Percentiles rank a stretch among this genome's conserved stretches.
These are phyloP conservation scores for Tolypocladium tropicale DNA, from an alignment of 2,329 filamentous ascomycete species.

Conservation along the genomic window DNA sequence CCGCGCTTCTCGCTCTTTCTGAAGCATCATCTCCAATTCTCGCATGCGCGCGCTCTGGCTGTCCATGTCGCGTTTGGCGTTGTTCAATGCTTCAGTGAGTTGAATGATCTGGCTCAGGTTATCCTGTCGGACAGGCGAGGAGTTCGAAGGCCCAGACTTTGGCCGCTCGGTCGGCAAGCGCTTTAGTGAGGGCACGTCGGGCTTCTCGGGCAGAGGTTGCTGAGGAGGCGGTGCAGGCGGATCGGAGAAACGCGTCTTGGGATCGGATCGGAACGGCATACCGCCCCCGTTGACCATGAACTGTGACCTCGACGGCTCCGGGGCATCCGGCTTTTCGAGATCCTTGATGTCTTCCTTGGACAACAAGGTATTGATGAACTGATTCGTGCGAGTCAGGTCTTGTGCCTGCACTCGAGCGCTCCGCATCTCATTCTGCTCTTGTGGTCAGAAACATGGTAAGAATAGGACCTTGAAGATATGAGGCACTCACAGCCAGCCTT, in stretches of 20 bases:
- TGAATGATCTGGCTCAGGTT: slow-evolving; percentile 66
- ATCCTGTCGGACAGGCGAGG: slow-evolving; percentile 50
- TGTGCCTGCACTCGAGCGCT: slow-evolving; percentile 78
- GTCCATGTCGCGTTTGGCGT: slow-evolving; percentile 78
- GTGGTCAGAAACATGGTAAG: not conserved
- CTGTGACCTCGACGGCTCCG: slow-evolving; percentile 36
- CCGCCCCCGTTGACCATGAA: slow-evolving; percentile 40
- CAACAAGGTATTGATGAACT: slow-evolving; percentile 69
- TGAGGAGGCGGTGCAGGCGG: slow-evolving; percentile 89
- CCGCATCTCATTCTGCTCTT: slow-evolving; percentile 71
- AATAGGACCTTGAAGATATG: not conserved
- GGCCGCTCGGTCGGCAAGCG: slow-evolving; percentile 67
- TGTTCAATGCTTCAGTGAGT: slow-evolving; percentile 74
- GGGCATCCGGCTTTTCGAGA: slow-evolving; percentile 37
- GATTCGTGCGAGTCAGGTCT: slow-evolving; percentile 71
- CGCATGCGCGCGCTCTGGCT: slow-evolving; percentile 70
- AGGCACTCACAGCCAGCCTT: slow-evolving; percentile 23
- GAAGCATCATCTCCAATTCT: slow-evolving; percentile 64
- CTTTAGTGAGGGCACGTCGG: slow-evolving; percentile 67
- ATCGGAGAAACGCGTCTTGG: slow-evolving; percentile 80
- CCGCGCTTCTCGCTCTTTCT: slow-evolving; percentile 69
- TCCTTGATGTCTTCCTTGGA: slow-evolving; percentile 59
- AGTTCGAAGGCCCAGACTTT: slow-evolving; percentile 41
- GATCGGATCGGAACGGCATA: slow-evolving; percentile 54
- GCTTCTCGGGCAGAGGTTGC: slow-evolving; percentile 87